phyloP scores from a whole-genome alignment of 805 yeast species.

The Saccharomycopsis oosterbeekiorum region DNA sequence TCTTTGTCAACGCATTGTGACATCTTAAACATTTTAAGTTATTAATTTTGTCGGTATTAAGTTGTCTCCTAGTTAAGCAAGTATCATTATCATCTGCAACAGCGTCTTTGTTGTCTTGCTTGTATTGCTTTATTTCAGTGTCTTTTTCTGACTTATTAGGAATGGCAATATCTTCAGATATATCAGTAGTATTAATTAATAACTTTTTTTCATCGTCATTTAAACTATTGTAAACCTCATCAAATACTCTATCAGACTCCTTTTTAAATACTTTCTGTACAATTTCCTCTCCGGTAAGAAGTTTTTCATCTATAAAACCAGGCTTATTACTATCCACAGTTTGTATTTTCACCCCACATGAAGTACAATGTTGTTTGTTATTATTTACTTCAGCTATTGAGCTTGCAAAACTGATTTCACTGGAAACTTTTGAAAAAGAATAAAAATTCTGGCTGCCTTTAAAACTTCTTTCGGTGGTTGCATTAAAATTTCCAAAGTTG shows the following conservation, averaged over 20 bases:
- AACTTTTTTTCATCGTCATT: slow-evolving; percentile 7
- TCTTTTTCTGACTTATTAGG: neutral
- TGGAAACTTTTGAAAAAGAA: neutral
- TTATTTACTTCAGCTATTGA: neutral
- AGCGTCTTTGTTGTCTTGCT: too few species aligned
- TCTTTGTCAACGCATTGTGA: slow-evolving; percentile 21
- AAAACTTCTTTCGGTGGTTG: neutral
- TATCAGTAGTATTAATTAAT: slow-evolving; percentile 1
- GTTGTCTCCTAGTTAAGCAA: neutral
- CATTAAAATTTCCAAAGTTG: too few species aligned
- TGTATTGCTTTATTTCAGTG: too few species aligned
- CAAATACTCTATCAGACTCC: slow-evolving; percentile 2
- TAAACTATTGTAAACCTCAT: slow-evolving; percentile 1
- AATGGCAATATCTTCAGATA: slow-evolving; percentile 1
- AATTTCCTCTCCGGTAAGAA: neutral
- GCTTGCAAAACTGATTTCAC: neutral
- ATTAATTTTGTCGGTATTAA: neutral
- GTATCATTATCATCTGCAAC: neutral
- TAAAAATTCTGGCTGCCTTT: neutral
- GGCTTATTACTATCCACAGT: slow-evolving; percentile 25
- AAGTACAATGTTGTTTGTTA: slow-evolving; percentile 30
- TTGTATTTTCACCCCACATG: slow-evolving; percentile 54
- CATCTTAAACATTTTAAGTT: slow-evolving; percentile 5
- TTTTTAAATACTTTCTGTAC: neutral
- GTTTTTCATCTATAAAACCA: slow-evolving; percentile 29